Base-by-base conservation (phyloP, 495 filamentous ascomycete genomes). In the Xylaria grammica region DNA sequence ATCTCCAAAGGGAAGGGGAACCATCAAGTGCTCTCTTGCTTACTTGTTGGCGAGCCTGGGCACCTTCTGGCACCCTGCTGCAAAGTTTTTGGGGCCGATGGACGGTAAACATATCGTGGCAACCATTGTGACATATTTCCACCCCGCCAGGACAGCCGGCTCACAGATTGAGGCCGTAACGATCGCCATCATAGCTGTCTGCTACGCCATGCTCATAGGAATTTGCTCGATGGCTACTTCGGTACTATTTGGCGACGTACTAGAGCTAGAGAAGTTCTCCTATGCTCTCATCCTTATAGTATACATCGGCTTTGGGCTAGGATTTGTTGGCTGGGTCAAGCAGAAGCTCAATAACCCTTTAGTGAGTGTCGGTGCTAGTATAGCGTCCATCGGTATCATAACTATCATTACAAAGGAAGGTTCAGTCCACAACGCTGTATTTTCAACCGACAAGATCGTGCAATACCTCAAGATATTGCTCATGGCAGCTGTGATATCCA, bases 101-200 rank as follows among this genome's bases (percentile, higher is more conserved):
- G 94, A 98, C 81, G 93, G 94, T 24, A 99, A 99, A 74, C 95
- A 98, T 77, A 89, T 98, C 79, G 94, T 97, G 42, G 91, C 93
- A 51, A 96, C 93, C 2, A 86, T 97, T 52, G 92, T 91, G 20
- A 94, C 97, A 10, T 99, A 97, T 69, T 99, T 98, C 76, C 94
- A 99, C 75, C 94, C 95, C n/a, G 92, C 94, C 13, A 83, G 95
- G 63, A 89, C 92, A 20, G 87, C 89, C 48, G 95, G 95, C 4
- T 93, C 91, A 74, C 97, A 97, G 93, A 86, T 88, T 61, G 90
- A 97, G 72, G 94, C 94, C 6, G 87, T 90, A 27, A 72, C 96
- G n/a, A 90, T 94, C 65, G 93, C 94, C 4, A 74, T 91, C 54
- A 78, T 89, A 24, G 94, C 94, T 1, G 92, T 97, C 63, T 76